These are phyloP conservation scores for Komagataella populi DNA, from an alignment of 805 yeast genomes.

Conservation along the genomic window DNA sequence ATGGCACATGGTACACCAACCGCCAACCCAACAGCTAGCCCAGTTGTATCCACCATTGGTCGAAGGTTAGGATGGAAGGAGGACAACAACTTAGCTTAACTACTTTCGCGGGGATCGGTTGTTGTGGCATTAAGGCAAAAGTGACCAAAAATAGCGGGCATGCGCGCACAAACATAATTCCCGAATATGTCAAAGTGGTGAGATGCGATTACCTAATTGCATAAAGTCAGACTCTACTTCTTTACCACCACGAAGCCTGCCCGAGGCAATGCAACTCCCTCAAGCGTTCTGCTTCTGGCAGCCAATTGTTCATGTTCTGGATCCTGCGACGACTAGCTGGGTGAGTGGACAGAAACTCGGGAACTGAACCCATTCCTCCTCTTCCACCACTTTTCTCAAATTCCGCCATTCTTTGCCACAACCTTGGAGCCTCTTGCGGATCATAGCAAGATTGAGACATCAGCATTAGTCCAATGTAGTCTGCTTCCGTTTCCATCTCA, in stretches of 20 bases:
- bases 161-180: neutral
- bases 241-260: neutral
- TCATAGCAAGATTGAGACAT: conserved; percentile 86
- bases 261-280: neutral
- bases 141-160: neutral
- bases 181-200: neutral
- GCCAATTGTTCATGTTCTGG: conserved; percentile 52
- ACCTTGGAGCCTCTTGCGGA: conserved; percentile 54
- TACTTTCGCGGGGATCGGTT: neutral
- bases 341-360: conserved; percentile 76
- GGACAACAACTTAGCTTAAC: neutral
- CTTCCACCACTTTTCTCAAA: conserved; percentile 26
- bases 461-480: conserved; percentile 81
- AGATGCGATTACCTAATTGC: neutral
- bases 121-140: neutral
- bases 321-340: conserved; percentile 74
- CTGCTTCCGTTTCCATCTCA: conserved; percentile 94
- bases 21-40: conserved; percentile 17
- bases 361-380: conserved; percentile 14
- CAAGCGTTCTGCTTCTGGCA: conserved; percentile 36
- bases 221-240: neutral
- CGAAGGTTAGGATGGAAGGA: neutral
- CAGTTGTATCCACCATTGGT: neutral
- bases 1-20: conserved; percentile 21
- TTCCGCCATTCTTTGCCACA: conserved; percentile 75